phyloP scores from a whole-genome alignment of 2,329 filamentous ascomycete genomes.

The Alternaria postmessia region DNA sequence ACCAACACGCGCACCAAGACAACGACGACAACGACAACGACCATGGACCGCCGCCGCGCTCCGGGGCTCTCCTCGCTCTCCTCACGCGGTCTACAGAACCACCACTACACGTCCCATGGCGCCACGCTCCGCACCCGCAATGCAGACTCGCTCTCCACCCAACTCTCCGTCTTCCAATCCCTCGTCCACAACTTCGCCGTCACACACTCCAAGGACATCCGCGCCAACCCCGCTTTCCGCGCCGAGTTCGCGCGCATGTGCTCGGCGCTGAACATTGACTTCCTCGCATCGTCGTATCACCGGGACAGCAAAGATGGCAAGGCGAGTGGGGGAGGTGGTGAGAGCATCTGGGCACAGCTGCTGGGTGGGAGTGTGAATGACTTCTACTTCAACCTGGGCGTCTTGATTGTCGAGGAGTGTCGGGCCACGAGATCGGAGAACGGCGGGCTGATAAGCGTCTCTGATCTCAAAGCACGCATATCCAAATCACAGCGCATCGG shows the following conservation, averaged over 20 bases:
- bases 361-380: constrained; percentile 92
- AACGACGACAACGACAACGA: neutral
- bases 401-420: constrained; percentile 94
- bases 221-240: constrained; percentile 91
- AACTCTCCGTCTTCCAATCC: constrained; percentile 95
- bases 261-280: constrained; percentile 94
- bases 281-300: constrained; percentile 68
- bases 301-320: constrained; percentile 60
- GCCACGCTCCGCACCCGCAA: constrained; percentile 85
- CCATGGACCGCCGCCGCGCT: constrained; percentile 70
- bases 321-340: constrained; percentile 59
- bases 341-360: constrained; percentile 90
- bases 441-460: constrained; percentile 85
- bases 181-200: constrained; percentile 93
- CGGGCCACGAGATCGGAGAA: constrained; percentile 87
- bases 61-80: constrained; percentile 84
- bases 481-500: constrained; percentile 72
- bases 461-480: constrained; percentile 80
- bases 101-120: constrained; percentile 91
- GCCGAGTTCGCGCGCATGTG: constrained; percentile 99
- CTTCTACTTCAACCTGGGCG: constrained; percentile 97
- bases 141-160: constrained; percentile 84
- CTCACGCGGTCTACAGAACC: constrained; percentile 69
- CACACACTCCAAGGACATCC: constrained; percentile 94
- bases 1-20: neutral